A percentile compares a stretch with the other conserved stretches of the same genome.
These are phyloP conservation scores for Leccinum subatratum DNA, from an alignment of 1,284 basidiomycete species.

Conservation along the genomic window DNA sequence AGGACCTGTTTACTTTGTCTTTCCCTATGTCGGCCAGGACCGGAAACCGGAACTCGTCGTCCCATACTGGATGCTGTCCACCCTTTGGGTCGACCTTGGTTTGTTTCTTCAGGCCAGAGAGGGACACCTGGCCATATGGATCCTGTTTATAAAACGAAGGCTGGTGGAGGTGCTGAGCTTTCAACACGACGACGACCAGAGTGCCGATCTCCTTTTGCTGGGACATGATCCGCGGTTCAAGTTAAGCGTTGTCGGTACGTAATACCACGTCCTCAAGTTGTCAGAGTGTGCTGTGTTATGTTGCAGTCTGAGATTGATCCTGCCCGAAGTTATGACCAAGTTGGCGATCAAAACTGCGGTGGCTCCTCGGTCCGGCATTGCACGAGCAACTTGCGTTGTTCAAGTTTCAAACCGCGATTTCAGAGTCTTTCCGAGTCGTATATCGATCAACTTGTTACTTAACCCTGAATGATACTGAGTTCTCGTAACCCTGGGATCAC, in stretches of 20 bases:
- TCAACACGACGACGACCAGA: slow-evolving; percentile 68
- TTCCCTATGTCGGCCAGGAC: slow-evolving; percentile 40
- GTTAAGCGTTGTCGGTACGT: not conserved
- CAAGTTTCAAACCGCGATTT: too few relatives aligned
- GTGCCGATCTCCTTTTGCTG: slow-evolving; percentile 53
- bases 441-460: too few relatives aligned
- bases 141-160: slow-evolving; percentile 76
- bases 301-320: not conserved
- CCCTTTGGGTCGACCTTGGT: slow-evolving; percentile 65
- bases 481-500: not conserved
- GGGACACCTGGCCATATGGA: slow-evolving; percentile 51
- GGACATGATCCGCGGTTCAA: slow-evolving; percentile 21
- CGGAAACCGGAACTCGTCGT: slow-evolving; percentile 63
- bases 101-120: slow-evolving; percentile 47
- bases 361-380: not conserved
- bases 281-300: not conserved
- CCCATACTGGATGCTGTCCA: slow-evolving; percentile 76
- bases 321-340: not conserved
- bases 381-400: too few relatives aligned
- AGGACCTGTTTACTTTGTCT: slow-evolving; percentile 42
- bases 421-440: too few relatives aligned
- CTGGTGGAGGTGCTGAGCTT: slow-evolving; percentile 66
- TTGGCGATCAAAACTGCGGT: not conserved
- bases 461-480: too few relatives aligned
- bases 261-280: not conserved